phyloP scores from a whole-genome alignment of 495 filamentous ascomycete genomes.

The Sabuloglossum arenarium region DNA sequence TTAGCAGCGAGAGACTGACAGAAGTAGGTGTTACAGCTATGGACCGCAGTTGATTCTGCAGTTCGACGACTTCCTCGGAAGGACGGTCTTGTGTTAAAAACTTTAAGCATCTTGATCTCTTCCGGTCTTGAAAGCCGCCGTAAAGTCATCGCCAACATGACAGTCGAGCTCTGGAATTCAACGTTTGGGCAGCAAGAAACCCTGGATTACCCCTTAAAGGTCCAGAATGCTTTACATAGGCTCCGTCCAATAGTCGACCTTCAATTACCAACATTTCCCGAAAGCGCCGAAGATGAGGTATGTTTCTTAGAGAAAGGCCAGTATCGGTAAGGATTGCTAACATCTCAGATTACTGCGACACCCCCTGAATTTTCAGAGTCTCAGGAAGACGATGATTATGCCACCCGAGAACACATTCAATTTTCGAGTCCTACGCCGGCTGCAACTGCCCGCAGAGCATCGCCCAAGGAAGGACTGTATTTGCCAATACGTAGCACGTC shows the following conservation, averaged over 20 bases:
- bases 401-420: background rate
- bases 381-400: conserved; percentile 18
- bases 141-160: background rate
- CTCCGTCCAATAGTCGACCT: conserved; percentile 26
- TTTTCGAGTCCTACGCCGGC: conserved; percentile 4
- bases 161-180: conserved; percentile 33
- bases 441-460: background rate
- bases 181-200: conserved; percentile 28
- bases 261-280: conserved; percentile 24
- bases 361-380: conserved; percentile 28
- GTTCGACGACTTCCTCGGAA: background rate
- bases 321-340: background rate
- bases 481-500: background rate
- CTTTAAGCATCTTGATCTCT: background rate
- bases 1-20: background rate
- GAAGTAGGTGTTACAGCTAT: background rate
- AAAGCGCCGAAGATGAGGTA: conserved; percentile 18
- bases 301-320: conserved; percentile 1
- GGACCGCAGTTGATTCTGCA: background rate
- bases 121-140: conserved; percentile 3
- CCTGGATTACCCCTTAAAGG: conserved; percentile 24
- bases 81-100: background rate
- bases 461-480: background rate
- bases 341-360: background rate
- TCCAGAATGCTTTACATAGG: conserved; percentile 26